Percentiles rank a stretch among this genome's conserved stretches.
Evolutionary conservation across 306 rosid species (phyloP).

Genomic region (Pterocarpus macrocarpus): DNA sequence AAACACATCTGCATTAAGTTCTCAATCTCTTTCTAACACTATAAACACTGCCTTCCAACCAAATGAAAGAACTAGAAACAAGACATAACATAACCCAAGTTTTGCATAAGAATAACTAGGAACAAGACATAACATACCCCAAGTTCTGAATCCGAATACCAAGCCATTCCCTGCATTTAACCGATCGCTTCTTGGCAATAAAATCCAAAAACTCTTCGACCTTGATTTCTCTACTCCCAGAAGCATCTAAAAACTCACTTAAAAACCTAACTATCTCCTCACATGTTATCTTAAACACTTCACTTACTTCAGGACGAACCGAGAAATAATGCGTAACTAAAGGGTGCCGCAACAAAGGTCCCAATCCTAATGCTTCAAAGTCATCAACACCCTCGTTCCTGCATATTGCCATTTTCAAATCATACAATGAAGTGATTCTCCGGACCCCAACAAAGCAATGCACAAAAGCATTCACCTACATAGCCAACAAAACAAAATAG

Average conservation of each 20-base stretch:
- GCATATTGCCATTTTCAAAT: conserved; percentile 84
- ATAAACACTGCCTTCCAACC: not conserved
- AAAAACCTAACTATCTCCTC: conserved; percentile 66
- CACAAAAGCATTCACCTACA: conserved; percentile 86
- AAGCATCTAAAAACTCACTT: conserved; percentile 46
- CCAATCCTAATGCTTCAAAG: conserved; percentile 81
- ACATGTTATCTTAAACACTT: conserved; percentile 70
- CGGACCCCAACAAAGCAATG: conserved; percentile 90
- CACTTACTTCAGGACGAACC: conserved; percentile 52
- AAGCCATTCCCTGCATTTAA: conserved; percentile 71
- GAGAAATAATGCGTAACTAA: conserved; percentile 82
- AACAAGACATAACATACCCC: conserved; percentile 67
- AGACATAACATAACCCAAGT: conserved; percentile 72
- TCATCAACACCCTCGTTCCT: conserved; percentile 70
- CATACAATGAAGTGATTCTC: conserved; percentile 75
- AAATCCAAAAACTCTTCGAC: conserved; percentile 77
- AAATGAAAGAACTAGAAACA: conserved; percentile 25
- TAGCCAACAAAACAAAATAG: conserved; percentile 42
- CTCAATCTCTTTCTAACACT: conserved; percentile 10
- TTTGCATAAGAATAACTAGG: conserved; percentile 52
- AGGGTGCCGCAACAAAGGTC: conserved; percentile 84
- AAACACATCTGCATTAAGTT: conserved; percentile 13
- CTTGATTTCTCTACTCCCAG: conserved; percentile 46
- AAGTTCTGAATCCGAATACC: conserved; percentile 79
- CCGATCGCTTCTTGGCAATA: conserved; percentile 64